Base-by-base conservation (phyloP, 495 filamentous ascomycete species). In the Hapsidospora chrysogenum region DNA sequence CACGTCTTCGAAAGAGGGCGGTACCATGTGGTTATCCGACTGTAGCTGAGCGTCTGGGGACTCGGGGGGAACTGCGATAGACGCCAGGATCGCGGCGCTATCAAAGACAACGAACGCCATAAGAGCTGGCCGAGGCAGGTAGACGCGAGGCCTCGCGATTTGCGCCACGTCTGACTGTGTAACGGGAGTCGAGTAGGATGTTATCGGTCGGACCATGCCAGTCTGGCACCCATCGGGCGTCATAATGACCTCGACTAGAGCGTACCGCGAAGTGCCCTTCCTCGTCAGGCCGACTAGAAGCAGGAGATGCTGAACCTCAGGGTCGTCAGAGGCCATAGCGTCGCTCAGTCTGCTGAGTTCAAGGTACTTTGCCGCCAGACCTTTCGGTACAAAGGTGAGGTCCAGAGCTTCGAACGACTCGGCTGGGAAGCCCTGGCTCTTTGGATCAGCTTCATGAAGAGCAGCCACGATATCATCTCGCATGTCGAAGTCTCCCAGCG, bases 61-160 rank as follows among this genome's bases (percentile, higher is more conserved):
- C 17, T 75, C 67, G 23, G 75, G 70, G 1, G 63, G 48, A 16
- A 52, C 57, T 0, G 59, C 59, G 29, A 86, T 64, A 3, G 85
- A 93, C 0, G 80, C 60, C 14, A 96, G 52, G 9, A 84, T 72
- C 11, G 92, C 59, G 9, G 76, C 83, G 38, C 76, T 68, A 29
- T 76, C 73, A 38, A 92, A 80, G 4, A 85, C 64, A 28, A 93
- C 52, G 43, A 86, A 87, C n/a, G 84, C 89, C 2, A 82, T 78
- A 29, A 82, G 63, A 4, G 66, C 72, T 9, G 85, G 77, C 25
- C 67, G 64, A 3, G 92, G 83, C 17, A 95, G 60, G 36, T 81
- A 72, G n/a, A 97, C 45, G 36, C 69, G 72, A 6, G 85, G 76
- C 43, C 68, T 70, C 19, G 61, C 50, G 3, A 42, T 53, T 40